A percentile compares a stretch with the other conserved stretches of the same genome.
These are phyloP conservation scores for Puccinia coronata DNA, from an alignment of 1,284 basidiomycete species.

Conservation along the genomic window DNA sequence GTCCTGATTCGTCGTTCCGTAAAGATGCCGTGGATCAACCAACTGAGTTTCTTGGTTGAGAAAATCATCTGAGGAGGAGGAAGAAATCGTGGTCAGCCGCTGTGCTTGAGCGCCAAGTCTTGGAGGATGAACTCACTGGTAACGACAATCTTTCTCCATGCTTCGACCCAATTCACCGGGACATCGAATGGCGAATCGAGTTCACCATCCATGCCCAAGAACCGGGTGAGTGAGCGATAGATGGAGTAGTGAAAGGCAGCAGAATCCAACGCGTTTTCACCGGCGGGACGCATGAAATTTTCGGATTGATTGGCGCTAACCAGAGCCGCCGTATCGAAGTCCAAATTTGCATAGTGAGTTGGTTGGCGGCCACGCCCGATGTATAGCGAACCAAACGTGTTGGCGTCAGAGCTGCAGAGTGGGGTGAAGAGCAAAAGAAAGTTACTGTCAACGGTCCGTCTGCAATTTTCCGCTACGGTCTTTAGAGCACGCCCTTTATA, in stretches of 20 bases:
- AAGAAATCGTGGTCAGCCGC: no score
- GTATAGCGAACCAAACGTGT: constrained; percentile 82
- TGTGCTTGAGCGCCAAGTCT: no score
- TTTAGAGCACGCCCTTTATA: no score
- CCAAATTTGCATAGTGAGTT: constrained; percentile 64
- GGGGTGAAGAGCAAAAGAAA: background rate
- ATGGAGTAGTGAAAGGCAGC: constrained; percentile 88
- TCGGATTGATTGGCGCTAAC: constrained; percentile 65
- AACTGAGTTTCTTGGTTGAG: constrained; percentile 69
- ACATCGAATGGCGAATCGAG: constrained; percentile 81
- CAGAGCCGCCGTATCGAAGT: constrained; percentile 67
- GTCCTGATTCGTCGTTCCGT: constrained; percentile 82
- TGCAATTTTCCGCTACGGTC: no score
- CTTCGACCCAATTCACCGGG: constrained; percentile 73
- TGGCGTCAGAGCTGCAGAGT: constrained; percentile 75
- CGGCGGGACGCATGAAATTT: constrained; percentile 74
- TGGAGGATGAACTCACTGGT: constrained; percentile 60
- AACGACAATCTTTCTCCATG: constrained; percentile 85
- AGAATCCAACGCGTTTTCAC: constrained; percentile 69
- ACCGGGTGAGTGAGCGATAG: constrained; percentile 77
- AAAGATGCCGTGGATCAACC: constrained; percentile 82
- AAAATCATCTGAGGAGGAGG: constrained; percentile 69
- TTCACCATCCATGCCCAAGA: constrained; percentile 90
- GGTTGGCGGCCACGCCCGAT: constrained; percentile 81
- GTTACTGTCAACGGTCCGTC: background rate